These are phyloP conservation scores for Suillus weaverae DNA, from an alignment of 768 basidiomycete species.

Conservation along the genomic window DNA sequence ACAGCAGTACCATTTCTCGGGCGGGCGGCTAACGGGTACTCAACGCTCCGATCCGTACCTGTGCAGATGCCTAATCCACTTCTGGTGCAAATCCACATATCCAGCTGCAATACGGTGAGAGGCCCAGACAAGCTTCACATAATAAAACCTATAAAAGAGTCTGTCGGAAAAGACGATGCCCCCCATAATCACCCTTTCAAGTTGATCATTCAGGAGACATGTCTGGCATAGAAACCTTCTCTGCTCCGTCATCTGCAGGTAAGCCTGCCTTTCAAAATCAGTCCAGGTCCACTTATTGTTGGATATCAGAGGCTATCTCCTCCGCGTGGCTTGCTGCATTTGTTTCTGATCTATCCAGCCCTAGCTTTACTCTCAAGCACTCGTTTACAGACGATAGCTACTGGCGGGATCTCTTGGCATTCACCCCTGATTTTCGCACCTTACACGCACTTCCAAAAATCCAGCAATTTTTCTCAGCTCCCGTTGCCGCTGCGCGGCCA, in stretches of 20 bases:
- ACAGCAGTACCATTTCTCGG: too few species aligned
- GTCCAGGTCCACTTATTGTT: neutral
- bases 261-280: neutral
- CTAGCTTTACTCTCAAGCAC: neutral
- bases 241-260: neutral
- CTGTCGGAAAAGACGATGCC: neutral
- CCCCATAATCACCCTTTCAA: neutral
- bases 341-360: neutral
- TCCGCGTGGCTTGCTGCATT: slow-evolving; percentile 1
- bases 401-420: slow-evolving; percentile 10
- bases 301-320: neutral
- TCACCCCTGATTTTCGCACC: slow-evolving; percentile 8
- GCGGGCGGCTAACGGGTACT: too few species aligned
- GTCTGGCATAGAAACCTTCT: neutral
- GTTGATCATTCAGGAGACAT: neutral
- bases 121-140: neutral
- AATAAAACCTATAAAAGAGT: neutral
- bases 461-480: slow-evolving; percentile 1
- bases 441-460: slow-evolving; percentile 6
- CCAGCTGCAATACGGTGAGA: neutral
- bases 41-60: too few species aligned
- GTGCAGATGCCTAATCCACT: too few species aligned
- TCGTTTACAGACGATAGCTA: slow-evolving; percentile 10
- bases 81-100: neutral
- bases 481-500: slow-evolving; percentile 3